These are phyloP conservation scores for Taphrina confusa DNA, from an alignment of 1,139 yeast genomes.

Conservation along the genomic window DNA sequence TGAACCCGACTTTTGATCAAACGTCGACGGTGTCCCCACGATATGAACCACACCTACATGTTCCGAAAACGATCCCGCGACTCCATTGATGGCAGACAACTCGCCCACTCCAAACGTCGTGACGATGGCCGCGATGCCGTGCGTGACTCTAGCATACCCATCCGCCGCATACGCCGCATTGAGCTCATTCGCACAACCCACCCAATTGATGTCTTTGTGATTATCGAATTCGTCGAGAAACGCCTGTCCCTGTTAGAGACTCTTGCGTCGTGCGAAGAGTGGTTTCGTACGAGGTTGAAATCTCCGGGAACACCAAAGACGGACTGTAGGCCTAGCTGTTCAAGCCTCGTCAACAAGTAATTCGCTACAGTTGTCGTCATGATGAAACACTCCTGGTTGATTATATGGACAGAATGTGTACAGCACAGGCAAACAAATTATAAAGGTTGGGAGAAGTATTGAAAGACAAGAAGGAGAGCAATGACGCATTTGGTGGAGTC, in stretches of 20 bases:
- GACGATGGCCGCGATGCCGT: constrained; percentile 36
- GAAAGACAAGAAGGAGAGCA: no score
- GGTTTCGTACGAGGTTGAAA: constrained; percentile 51
- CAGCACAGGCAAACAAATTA: no score
- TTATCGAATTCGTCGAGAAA: constrained; percentile 31
- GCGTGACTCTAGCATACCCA: constrained; percentile 65
- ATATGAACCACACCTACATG: constrained; percentile 76
- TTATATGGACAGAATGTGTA: no score
- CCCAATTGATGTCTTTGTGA: constrained; percentile 54
- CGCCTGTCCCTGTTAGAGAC: no score
- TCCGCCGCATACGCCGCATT: constrained; percentile 77
- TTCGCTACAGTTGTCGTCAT: constrained; percentile 48
- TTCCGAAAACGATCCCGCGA: constrained; percentile 81
- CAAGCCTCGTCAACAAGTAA: constrained; percentile 55
- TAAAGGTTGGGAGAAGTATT: no score
- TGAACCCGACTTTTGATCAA: constrained; percentile 48
- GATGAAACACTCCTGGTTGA: not conserved
- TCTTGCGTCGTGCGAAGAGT: not conserved
- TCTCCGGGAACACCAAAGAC: constrained; percentile 63
- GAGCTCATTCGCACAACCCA: constrained; percentile 64
- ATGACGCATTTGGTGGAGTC: no score
- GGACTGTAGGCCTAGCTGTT: constrained; percentile 53
- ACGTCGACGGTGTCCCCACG: constrained; percentile 71
- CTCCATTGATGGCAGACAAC: constrained; percentile 71
- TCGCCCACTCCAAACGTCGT: constrained; percentile 58